These are phyloP conservation scores for Penicillium rolfsii DNA, from an alignment of 2,329 filamentous ascomycete genomes.

Conservation along the genomic window DNA sequence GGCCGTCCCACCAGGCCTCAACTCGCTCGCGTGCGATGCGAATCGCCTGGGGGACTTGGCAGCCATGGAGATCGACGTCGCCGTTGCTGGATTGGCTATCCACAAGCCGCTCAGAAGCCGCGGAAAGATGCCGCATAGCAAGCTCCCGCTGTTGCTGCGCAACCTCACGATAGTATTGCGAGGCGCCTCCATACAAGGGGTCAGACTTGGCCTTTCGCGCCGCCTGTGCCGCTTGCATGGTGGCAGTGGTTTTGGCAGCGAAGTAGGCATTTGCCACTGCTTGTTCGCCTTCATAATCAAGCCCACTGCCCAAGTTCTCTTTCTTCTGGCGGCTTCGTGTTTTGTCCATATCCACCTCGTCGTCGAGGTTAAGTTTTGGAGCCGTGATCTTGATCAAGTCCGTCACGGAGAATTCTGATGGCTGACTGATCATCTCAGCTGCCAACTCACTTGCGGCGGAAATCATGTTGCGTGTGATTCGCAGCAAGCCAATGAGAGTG, in stretches of 20 bases:
- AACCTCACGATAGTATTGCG: slow-evolving; percentile 73
- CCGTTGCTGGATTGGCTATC: slow-evolving; percentile 64
- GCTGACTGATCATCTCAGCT: slow-evolving; percentile 53
- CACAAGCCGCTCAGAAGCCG: slow-evolving; percentile 71
- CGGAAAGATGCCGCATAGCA: slow-evolving; percentile 63
- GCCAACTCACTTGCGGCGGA: slow-evolving; percentile 64
- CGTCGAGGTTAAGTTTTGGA: slow-evolving; percentile 29
- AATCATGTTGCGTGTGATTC: slow-evolving; percentile 60
- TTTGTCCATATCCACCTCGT: slow-evolving; percentile 21
- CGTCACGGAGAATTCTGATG: slow-evolving; percentile 32
- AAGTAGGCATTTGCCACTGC: slow-evolving; percentile 51
- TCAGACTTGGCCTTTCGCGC: slow-evolving; percentile 69
- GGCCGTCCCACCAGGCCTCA: slow-evolving; percentile 72
- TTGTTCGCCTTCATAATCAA: slow-evolving; percentile 34
- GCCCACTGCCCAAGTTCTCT: slow-evolving; percentile 11
- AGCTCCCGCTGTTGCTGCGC: slow-evolving; percentile 66
- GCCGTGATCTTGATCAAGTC: slow-evolving; percentile 52
- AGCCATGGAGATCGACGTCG: slow-evolving; percentile 78
- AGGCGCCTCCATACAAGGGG: slow-evolving; percentile 73
- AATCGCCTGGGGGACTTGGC: slow-evolving; percentile 78
- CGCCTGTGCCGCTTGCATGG: slow-evolving; percentile 60
- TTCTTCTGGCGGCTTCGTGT: slow-evolving; percentile 14
- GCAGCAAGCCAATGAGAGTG: slow-evolving; percentile 58
- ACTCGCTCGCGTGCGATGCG: slow-evolving; percentile 72
- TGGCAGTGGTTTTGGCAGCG: slow-evolving; percentile 54